Conservation (phyloP, 352 stramenopile genomes). For the Thalassiosira hispida region DNA sequence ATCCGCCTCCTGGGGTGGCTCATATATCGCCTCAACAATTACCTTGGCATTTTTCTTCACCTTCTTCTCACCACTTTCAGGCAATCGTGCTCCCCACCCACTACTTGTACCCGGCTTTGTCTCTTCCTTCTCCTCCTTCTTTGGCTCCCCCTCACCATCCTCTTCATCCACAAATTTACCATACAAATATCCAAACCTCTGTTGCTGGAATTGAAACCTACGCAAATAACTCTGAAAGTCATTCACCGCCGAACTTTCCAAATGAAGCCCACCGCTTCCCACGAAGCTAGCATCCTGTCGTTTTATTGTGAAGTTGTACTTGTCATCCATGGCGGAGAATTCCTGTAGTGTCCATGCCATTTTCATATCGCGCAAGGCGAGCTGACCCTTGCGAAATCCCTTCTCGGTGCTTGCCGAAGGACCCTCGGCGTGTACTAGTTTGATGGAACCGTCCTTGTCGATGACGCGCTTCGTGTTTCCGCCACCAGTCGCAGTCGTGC, state of each 20-base stretch:
- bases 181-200: conserved; percentile 94
- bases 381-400: conserved; percentile 93
- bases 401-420: conserved; percentile 81
- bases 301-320: conserved; percentile 97
- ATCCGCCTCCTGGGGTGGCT: conserved; percentile 91
- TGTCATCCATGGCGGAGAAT: conserved; percentile 96
- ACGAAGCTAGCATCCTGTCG: conserved; percentile 90
- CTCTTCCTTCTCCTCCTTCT: conserved; percentile 28
- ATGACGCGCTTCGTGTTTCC: conserved; percentile 77
- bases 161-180: conserved; percentile 87
- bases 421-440: conserved; percentile 54
- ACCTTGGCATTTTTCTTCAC: conserved; percentile 81
- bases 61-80: conserved; percentile 79
- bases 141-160: conserved; percentile 31
- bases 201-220: conserved; percentile 91
- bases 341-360: conserved; percentile 98
- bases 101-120: background rate
- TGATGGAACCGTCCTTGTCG: conserved; percentile 80
- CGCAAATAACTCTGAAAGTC: conserved; percentile 90
- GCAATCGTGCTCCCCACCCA: conserved; percentile 40
- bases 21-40: conserved; percentile 95
- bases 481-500: background rate
- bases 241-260: conserved; percentile 90
- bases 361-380: conserved; percentile 97
- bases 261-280: conserved; percentile 74